Evolutionary conservation across 441 rosid genomes (phyloP).

Genomic region (Corymbia citriodora): DNA sequence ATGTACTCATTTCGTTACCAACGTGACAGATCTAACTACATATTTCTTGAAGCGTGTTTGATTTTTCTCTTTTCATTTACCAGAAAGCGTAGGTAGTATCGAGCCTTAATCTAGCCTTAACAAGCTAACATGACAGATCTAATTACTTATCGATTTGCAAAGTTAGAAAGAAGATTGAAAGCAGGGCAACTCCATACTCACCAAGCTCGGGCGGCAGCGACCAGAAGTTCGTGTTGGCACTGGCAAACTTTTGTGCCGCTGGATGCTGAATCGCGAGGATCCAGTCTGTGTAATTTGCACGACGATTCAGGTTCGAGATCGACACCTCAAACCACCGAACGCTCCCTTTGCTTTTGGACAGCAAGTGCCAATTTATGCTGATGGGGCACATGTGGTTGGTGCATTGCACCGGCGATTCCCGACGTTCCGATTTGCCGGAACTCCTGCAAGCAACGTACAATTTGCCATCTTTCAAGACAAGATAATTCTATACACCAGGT

Average conservation of each 20-base stretch:
- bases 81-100: too few relatives aligned
- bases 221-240: background rate
- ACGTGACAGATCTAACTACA: too few relatives aligned
- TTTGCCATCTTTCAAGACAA: background rate
- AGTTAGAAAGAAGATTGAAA: background rate
- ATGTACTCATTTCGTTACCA: too few relatives aligned
- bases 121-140: too few relatives aligned
- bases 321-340: background rate
- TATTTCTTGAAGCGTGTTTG: too few relatives aligned
- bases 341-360: background rate
- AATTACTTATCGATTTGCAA: background rate
- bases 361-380: background rate
- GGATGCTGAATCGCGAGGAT: background rate
- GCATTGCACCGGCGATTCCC: background rate
- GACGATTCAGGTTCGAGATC: background rate
- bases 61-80: too few relatives aligned
- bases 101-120: too few relatives aligned
- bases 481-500: background rate
- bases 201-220: background rate
- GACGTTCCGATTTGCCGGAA: background rate
- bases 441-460: background rate
- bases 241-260: background rate
- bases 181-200: background rate
- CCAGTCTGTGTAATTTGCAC: background rate
- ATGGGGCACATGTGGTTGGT: background rate